These are phyloP conservation scores for Tetrahymena borealis DNA, from an alignment of 73 alveolate genomes.

Conservation along the genomic window DNA sequence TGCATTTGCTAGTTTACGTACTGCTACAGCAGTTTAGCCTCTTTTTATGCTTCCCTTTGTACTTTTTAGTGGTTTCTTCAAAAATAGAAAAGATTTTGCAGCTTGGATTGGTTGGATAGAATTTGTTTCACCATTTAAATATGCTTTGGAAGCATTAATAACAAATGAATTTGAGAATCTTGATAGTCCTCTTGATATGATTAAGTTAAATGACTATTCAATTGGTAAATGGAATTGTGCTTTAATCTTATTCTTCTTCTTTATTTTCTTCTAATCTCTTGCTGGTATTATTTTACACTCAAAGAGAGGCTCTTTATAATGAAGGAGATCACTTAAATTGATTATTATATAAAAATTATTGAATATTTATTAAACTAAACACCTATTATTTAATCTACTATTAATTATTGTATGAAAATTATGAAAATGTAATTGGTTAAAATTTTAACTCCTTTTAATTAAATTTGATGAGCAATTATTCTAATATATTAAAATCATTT, in stretches of 20 bases:
- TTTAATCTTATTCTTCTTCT: background rate
- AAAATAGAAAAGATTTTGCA: constrained; percentile 40
- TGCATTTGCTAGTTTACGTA: constrained; percentile 31
- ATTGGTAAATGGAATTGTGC: background rate
- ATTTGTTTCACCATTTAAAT: constrained; percentile 63
- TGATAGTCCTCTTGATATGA: background rate
- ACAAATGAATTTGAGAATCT: constrained; percentile 51
- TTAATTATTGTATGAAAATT: too few species aligned
- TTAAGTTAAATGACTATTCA: background rate
- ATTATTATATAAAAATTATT: background rate
- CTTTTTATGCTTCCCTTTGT: constrained; percentile 56
- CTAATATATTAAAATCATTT: too few species aligned
- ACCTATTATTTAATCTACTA: too few species aligned
- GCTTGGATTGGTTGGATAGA: constrained; percentile 68
- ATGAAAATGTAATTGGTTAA: too few species aligned
- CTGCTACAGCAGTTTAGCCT: constrained; percentile 50
- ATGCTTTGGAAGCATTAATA: constrained; percentile 53
- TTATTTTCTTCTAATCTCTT: background rate
- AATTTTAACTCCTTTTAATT: too few species aligned
- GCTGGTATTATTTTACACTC: background rate
- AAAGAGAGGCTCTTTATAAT: background rate
- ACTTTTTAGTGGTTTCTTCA: constrained; percentile 60
- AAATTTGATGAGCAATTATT: too few species aligned
- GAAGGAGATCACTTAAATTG: background rate
- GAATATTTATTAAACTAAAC: background rate